Percentiles rank a stretch among this genome's conserved stretches.
phyloP scores from a whole-genome alignment of 257 asterid genomes.

The Forsythia suspensa region DNA sequence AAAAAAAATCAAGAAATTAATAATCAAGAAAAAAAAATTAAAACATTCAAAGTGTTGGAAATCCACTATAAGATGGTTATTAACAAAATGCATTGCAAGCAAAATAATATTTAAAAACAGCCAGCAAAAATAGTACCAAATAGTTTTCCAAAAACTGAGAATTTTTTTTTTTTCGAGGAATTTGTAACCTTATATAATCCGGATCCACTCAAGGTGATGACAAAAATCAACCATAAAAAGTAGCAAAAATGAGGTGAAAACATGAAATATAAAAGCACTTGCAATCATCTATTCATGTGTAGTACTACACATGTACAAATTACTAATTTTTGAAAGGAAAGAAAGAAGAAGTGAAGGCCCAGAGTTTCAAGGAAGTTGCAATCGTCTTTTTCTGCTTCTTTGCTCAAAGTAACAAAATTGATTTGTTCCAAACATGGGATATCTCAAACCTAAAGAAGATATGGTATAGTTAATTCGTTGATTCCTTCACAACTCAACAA shows the following conservation, averaged over 20 bases:
- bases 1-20: too few species aligned
- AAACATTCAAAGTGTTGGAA: too few species aligned
- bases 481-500: background rate
- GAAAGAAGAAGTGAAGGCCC: background rate
- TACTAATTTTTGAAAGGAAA: background rate
- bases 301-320: background rate
- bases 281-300: background rate
- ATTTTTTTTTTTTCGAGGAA: background rate
- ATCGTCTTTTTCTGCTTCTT: slow-evolving; percentile 14
- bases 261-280: background rate
- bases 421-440: slow-evolving; percentile 10
- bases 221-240: background rate
- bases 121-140: too few species aligned
- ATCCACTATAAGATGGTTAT: too few species aligned
- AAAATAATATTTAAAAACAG: too few species aligned
- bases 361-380: background rate
- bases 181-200: background rate
- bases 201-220: background rate
- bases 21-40: too few species aligned
- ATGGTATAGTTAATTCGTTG: slow-evolving; percentile 4
- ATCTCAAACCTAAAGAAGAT: slow-evolving; percentile 2
- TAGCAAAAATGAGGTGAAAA: background rate
- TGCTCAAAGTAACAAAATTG: slow-evolving; percentile 6
- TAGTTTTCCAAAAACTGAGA: too few species aligned
- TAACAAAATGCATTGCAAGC: too few species aligned